phyloP scores from a whole-genome alignment of 1,284 basidiomycete species.

The Pyrrhoderma lamaoense region DNA sequence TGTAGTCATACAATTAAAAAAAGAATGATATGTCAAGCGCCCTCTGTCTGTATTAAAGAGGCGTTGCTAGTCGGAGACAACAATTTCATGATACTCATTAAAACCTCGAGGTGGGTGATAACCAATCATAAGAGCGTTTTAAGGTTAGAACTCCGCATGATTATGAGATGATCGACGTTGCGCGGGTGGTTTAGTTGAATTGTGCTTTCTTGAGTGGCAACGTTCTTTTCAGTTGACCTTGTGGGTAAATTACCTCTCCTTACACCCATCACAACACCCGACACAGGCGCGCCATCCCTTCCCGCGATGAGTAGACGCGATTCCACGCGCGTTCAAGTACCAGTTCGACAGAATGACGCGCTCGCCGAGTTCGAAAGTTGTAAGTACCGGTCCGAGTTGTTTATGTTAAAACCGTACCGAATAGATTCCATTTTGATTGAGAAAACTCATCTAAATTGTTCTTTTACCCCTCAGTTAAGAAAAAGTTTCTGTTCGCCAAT shows the following conservation, averaged over 20 bases:
- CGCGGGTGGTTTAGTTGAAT: no score
- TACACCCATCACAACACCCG: neutral
- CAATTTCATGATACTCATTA: no score
- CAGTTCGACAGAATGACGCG: slow-evolving; percentile 64
- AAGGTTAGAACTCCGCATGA: no score
- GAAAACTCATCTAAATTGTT: neutral
- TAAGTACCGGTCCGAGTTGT: slow-evolving; percentile 34
- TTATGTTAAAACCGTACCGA: neutral
- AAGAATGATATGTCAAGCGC: no score
- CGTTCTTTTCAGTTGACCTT: no score
- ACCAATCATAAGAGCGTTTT: no score
- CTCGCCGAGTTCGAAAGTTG: slow-evolving; percentile 77
- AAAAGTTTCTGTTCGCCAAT: slow-evolving; percentile 81
- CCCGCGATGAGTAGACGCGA: slow-evolving; percentile 69
- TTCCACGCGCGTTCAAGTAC: slow-evolving; percentile 57
- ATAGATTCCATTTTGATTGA: neutral
- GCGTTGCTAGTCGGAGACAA: slow-evolving; percentile 2
- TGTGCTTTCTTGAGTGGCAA: no score
- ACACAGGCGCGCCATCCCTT: neutral
- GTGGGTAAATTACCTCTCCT: neutral
- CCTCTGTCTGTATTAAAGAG: no score
- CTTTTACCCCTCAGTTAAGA: slow-evolving; percentile 58
- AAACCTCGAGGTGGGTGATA: no score
- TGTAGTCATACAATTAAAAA: no score
- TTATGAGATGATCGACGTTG: no score